Evolutionary conservation across 108 stramenopile genomes (phyloP).

Genomic region (Cyclostephanos tholiformis): DNA sequence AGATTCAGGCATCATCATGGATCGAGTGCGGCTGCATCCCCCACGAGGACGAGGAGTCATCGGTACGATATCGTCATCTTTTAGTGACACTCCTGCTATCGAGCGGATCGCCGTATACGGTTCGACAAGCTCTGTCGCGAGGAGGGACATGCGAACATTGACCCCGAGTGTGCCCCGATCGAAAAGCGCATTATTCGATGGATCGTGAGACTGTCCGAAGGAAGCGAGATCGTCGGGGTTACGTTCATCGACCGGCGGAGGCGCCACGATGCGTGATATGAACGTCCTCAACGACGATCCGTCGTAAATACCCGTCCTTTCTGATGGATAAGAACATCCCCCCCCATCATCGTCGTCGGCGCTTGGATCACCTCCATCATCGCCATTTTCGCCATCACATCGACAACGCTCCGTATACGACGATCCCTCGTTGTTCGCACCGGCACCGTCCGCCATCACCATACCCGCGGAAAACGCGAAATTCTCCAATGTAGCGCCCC

Average conservation of each 20-base stretch:
- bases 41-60: slow-evolving; percentile 32
- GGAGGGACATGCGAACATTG: slow-evolving; percentile 86
- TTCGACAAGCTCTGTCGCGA: slow-evolving; percentile 85
- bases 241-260: slow-evolving; percentile 63
- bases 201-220: slow-evolving; percentile 44
- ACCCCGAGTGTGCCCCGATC: slow-evolving; percentile 86
- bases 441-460: slow-evolving; percentile 1
- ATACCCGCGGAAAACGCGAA: slow-evolving; percentile 63
- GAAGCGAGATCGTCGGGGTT: slow-evolving; percentile 63
- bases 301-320: slow-evolving; percentile 25
- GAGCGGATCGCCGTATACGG: slow-evolving; percentile 80
- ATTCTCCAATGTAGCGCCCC: slow-evolving; percentile 63
- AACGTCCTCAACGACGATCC: slow-evolving; percentile 30
- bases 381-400: not conserved
- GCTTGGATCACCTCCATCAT: not conserved
- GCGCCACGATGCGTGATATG: slow-evolving; percentile 17
- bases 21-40: slow-evolving; percentile 32
- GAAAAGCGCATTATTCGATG: not conserved
- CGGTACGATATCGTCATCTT: slow-evolving; percentile 66
- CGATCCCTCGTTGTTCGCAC: slow-evolving; percentile 2
- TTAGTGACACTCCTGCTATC: slow-evolving; percentile 54
- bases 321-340: slow-evolving; percentile 18
- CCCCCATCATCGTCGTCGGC: not conserved
- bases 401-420: slow-evolving; percentile 20
- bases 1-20: slow-evolving; percentile 39